A percentile compares a stretch with the other conserved stretches of the same genome.
These are phyloP conservation scores for Phytophthora crassamura DNA, from an alignment of 352 stramenopile genomes.

Conservation along the genomic window DNA sequence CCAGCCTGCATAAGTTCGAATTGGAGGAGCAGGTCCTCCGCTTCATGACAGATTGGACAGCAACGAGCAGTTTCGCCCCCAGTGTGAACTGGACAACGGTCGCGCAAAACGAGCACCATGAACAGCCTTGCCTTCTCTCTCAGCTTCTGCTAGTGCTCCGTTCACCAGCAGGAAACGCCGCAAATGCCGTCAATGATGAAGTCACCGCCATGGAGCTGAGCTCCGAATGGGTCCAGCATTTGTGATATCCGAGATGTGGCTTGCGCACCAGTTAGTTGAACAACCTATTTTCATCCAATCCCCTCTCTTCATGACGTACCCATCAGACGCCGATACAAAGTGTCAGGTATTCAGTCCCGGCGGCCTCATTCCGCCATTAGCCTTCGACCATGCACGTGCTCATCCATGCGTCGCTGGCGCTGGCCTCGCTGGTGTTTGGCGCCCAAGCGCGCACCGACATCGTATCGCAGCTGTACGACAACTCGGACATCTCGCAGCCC, in stretches of 20 bases:
- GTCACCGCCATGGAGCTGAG: no score
- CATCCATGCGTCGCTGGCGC: neutral
- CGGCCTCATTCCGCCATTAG: conserved; percentile 17
- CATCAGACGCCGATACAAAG: neutral
- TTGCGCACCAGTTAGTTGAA: conserved; percentile 6
- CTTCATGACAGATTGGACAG: no score
- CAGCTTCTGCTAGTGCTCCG: no score
- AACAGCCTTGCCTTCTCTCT: no score
- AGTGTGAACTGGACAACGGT: no score
- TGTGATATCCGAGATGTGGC: conserved; percentile 24
- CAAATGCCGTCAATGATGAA: no score
- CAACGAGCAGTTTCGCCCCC: no score
- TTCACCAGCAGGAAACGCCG: no score
- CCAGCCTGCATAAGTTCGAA: no score
- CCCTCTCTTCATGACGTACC: neutral
- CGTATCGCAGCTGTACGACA: conserved; percentile 20
- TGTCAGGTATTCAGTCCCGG: conserved; percentile 29
- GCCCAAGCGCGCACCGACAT: conserved; percentile 27
- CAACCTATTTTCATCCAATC: conserved; percentile 23
- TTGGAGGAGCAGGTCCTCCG: no score
- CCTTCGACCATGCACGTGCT: conserved; percentile 9
- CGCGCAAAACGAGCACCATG: no score
- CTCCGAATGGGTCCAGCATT: conserved; percentile 15
- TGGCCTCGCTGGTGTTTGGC: neutral
- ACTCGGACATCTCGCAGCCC: conserved; percentile 24